Base-by-base conservation (phyloP, 208 protist species). In the Hexamita inflata region DNA sequence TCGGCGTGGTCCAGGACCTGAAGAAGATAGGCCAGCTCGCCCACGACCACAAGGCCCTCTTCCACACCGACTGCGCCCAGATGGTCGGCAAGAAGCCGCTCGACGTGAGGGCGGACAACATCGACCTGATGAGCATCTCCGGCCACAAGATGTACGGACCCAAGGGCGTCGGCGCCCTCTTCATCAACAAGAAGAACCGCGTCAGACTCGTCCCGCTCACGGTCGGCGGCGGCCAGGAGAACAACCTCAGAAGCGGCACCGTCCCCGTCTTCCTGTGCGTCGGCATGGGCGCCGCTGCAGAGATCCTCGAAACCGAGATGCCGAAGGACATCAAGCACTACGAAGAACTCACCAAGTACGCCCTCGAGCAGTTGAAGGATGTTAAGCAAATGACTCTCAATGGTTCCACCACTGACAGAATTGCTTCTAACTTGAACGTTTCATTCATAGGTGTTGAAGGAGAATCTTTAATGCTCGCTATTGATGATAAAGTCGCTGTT, bases 381-480 rank as follows among this genome's bases (percentile, higher is more conserved):
- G 40, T 58, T 26, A 67, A 86, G 2, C 82, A 95, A 75, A 84
- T 96, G 57, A 81, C 86, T 39, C 75, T 95, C 59, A 97, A 97
- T 81, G 68, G 68, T n/a, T 41, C 64, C 2, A 38, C 34, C 19
- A 15, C 60, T 38, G 60, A 66, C 24, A 87, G 92, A 32, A 94
- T 94, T 75, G 85, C 84, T 34, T 94, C 94, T 59, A 97, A 93
- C 82, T 78, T 98, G 24, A 98, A 99, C 88, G 83, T 98, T 59
- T 95, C 90, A 41, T 98, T 99, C 81, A 88, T 90, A 0, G 97
- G 92, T 76, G 94, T 99, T 9, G 96, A 99, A 85, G 96, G 96
- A 45, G 95, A 98, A 83, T 92, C 88, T 57, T 78, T 98, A 41
- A 85, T 98, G 57, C 97, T 98, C 92, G 94, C 90, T 0, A 90